phyloP scores from a whole-genome alignment of 495 filamentous ascomycete genomes.

The Neurospora sublineolata region DNA sequence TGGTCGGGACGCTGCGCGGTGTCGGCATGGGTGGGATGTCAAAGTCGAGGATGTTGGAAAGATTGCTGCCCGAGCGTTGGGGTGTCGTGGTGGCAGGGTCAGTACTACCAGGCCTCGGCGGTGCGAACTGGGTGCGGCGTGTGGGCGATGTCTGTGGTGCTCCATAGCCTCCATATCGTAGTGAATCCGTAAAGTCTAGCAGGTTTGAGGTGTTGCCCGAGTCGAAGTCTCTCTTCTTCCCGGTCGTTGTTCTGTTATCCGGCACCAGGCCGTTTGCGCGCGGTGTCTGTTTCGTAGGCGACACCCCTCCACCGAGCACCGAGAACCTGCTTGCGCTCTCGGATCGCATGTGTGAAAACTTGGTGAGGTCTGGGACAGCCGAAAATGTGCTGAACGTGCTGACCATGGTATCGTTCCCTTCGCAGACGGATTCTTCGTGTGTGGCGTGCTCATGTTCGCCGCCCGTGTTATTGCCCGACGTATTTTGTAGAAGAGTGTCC shows the following conservation, averaged over 20 bases:
- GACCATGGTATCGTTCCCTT: conserved; percentile 55
- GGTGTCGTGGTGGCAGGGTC: conserved; percentile 21
- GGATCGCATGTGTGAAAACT: conserved; percentile 56
- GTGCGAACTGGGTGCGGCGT: conserved; percentile 12
- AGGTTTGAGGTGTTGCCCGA: conserved; percentile 58
- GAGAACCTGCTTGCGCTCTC: conserved; percentile 40
- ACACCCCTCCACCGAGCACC: conserved; percentile 10
- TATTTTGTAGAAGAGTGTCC: background rate
- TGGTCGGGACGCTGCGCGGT: conserved; percentile 77
- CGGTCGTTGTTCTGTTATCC: conserved; percentile 16
- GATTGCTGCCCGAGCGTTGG: conserved; percentile 13
- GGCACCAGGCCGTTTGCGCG: conserved; percentile 22
- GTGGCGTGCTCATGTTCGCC: background rate
- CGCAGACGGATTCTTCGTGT: conserved; percentile 24
- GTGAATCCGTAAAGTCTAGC: conserved; percentile 78
- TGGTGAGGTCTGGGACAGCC: conserved; percentile 78
- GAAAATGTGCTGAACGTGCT: conserved; percentile 76
- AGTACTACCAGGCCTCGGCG: conserved; percentile 4
- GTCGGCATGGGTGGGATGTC: conserved; percentile 84
- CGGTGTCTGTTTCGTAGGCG: conserved; percentile 50
- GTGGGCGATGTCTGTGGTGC: conserved; percentile 17
- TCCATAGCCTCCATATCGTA: conserved; percentile 36
- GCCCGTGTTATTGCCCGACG: conserved; percentile 3
- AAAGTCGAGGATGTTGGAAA: conserved; percentile 72
- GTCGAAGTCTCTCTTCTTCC: conserved; percentile 10